Conservation (phyloP, 208 protist genomes). For the Crithidia sp. region DNA sequence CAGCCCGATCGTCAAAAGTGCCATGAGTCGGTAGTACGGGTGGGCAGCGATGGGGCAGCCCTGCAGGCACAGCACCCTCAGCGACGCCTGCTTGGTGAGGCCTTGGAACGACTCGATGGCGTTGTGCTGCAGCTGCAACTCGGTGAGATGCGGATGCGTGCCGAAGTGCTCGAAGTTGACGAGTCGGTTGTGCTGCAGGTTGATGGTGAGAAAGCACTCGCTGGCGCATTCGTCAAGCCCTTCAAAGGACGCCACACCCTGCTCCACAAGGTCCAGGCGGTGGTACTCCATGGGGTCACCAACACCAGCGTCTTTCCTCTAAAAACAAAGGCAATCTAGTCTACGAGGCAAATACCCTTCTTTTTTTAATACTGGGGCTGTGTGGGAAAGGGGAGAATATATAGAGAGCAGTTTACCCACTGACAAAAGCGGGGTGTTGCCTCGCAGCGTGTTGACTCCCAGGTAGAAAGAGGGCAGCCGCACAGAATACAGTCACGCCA, state of each 20-base stretch:
- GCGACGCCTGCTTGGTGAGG: constrained; percentile 66
- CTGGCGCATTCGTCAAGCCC: constrained; percentile 47
- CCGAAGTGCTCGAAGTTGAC: constrained; percentile 71
- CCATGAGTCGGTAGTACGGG: constrained; percentile 84
- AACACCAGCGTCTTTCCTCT: not conserved
- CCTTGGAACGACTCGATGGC: constrained; percentile 61
- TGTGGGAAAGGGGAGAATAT: too few relatives aligned
- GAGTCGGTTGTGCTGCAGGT: constrained; percentile 65
- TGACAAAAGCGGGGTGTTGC: too few relatives aligned
- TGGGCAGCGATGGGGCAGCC: constrained; percentile 74
- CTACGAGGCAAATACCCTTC: too few relatives aligned
- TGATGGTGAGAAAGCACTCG: constrained; percentile 66
- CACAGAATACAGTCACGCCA: too few relatives aligned
- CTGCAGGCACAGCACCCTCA: constrained; percentile 53
- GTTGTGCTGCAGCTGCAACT: constrained; percentile 66
- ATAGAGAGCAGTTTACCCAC: too few relatives aligned
- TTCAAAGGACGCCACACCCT: constrained; percentile 51
- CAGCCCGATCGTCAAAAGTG: constrained; percentile 66
- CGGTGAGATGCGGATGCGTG: constrained; percentile 70
- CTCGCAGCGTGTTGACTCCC: too few relatives aligned
- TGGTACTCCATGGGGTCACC: constrained; percentile 40
- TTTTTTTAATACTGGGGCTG: too few relatives aligned
- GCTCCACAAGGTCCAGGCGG: constrained; percentile 49
- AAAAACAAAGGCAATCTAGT: too few relatives aligned
- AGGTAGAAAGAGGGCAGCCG: too few relatives aligned